Evolutionary conservation across 2,329 filamentous ascomycete species (phyloP), one percentile per base, ranked within the genome.

Genomic region (Aspergillus luchuensis): DNA sequence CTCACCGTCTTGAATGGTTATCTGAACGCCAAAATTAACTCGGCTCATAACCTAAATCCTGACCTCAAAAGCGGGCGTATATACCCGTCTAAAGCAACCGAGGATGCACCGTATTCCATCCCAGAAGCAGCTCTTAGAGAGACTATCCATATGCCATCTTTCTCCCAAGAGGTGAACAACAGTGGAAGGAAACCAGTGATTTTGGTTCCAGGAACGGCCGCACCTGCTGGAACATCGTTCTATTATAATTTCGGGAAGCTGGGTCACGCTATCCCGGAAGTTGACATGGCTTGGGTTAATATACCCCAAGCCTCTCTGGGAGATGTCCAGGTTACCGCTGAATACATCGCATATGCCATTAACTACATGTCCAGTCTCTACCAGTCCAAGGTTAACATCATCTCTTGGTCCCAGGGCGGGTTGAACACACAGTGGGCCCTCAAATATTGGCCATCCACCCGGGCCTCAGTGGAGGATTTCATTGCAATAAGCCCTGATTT

Each of bases 301-400:
- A 76, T 87, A 13, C 83, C 84, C 0, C 72, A 72, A 1, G 74
- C 76, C 41, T 75, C 81, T 39, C 73, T 84, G 8, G 71, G 64
- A 21, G 83, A 87, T 59, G 78, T 76, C 0, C 84, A 86, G 64
- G 63, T 73, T 28, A 86, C 82, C 64, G 72, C 81, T 4, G 84
- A 87, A 68, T 85, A 83, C 64, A 79, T 84, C 41, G 82, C 83
- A 3, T 86, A 87, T 69, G 83, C 84, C 5, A 82, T 86, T 61
- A 84, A 86, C 72, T 87, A 86, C 71, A 77, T 86, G 59, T 71
- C 75, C 28, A 74, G 70, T 36, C 71, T 83, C 62, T 77, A 74
- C 47, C 62, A 66, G 48, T 69, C 73, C 21, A 75, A 80, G 19
- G 72, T 83, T 6, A 73, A 76, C 17, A 73, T 85, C 19, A 70